Evolutionary conservation across 345 rosid species (phyloP).

Genomic region (Triadica sebifera): DNA sequence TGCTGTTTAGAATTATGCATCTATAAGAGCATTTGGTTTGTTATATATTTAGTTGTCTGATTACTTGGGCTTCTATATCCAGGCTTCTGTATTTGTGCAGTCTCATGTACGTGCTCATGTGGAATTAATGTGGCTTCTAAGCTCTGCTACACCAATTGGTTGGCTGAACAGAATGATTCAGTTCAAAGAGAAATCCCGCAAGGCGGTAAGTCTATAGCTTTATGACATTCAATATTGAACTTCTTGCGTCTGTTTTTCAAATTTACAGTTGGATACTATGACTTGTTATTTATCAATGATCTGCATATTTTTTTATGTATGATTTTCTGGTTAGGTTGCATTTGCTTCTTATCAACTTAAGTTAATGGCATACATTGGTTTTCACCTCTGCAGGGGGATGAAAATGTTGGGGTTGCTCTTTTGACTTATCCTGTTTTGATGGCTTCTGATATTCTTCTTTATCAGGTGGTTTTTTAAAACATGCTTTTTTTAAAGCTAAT

Average conservation of each 20-base stretch:
- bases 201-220: conserved; percentile 54
- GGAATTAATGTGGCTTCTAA: conserved; percentile 79
- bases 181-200: conserved; percentile 91
- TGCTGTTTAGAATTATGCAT: not conserved
- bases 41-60: not conserved
- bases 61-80: conserved; percentile 26
- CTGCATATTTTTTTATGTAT: not conserved
- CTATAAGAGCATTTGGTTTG: not conserved
- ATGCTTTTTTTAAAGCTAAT: conserved; percentile 8
- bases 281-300: not conserved
- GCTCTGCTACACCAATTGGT: conserved; percentile 83
- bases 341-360: conserved; percentile 12
- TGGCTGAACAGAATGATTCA: conserved; percentile 89
- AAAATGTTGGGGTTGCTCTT: conserved; percentile 75
- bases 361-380: conserved; percentile 12
- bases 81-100: conserved; percentile 94
- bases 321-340: conserved; percentile 5
- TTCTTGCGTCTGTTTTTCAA: not conserved
- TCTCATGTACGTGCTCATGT: conserved; percentile 79
- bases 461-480: conserved; percentile 57
- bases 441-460: conserved; percentile 91
- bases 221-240: conserved; percentile 16
- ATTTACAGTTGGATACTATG: not conserved
- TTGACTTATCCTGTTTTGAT: conserved; percentile 84
- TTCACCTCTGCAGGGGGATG: conserved; percentile 62